A percentile compares a stretch with the other conserved stretches of the same genome.
These are phyloP conservation scores for Zychaea mexicana DNA, from an alignment of 371 early-diverging fungal species.

Conservation along the genomic window DNA sequence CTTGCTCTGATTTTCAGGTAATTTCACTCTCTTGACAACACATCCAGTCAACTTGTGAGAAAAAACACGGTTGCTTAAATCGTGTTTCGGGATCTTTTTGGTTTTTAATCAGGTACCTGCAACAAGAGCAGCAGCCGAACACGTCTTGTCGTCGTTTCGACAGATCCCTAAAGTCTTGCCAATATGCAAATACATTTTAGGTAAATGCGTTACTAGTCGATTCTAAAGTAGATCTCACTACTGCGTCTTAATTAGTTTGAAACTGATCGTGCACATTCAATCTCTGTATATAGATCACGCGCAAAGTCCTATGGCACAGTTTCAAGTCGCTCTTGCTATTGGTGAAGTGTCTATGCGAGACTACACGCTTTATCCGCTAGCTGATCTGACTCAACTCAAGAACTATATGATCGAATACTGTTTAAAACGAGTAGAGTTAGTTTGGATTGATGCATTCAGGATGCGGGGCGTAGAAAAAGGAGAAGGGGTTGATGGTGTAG, in stretches of 20 bases:
- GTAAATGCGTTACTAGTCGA: conserved; percentile 25
- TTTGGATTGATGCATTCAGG: too few species aligned
- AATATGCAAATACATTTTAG: conserved; percentile 65
- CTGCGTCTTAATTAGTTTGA: background rate
- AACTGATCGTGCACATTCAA: background rate
- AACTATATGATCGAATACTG: conserved; percentile 62
- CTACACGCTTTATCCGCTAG: conserved; percentile 55
- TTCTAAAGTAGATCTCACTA: too few species aligned
- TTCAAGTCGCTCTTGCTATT: conserved; percentile 65
- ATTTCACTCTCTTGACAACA: background rate
- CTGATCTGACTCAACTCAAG: conserved; percentile 53
- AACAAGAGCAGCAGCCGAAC: conserved; percentile 62
- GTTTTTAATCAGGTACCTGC: conserved; percentile 39
- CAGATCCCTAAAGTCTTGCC: conserved; percentile 64
- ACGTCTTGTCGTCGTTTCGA: conserved; percentile 59
- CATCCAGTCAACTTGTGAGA: background rate
- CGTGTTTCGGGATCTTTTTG: background rate
- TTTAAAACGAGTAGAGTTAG: conserved; percentile 44
- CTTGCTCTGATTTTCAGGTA: conserved; percentile 70
- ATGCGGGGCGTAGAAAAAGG: too few species aligned
- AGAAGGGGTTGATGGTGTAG: too few species aligned
- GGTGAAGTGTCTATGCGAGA: conserved; percentile 61
- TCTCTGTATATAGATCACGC: conserved; percentile 49
- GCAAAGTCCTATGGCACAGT: conserved; percentile 57
- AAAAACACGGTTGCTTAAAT: background rate